Evolutionary conservation across 83 land plant species (phyloP), one percentile per base, ranked within the genome.

Genomic region (Picea abies): DNA sequence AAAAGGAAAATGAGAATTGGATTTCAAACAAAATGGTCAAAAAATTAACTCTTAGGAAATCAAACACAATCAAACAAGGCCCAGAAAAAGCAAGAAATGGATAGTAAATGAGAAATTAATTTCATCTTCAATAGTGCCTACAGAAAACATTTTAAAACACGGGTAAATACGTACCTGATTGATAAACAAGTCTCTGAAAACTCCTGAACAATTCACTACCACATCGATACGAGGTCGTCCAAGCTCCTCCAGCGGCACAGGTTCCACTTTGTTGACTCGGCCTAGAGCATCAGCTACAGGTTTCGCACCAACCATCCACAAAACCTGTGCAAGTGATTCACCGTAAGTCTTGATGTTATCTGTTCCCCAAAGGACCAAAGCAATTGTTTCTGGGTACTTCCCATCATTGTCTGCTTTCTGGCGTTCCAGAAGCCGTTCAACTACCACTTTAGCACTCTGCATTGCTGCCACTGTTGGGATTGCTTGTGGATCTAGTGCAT

Each of bases 261-360:
- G 85, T 78, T 98, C 99, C 26, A 98, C 96, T 80, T 92, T 88
- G 91, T 98, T 98, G 23, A 98, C 99, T 7, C 99, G 89, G 22
- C 99, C 99, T 41, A 98, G 91, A 20, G 98, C 92, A 84, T 98
- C 99, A n/a, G 99, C 90, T 22, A 94, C 85, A 26, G 99, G 99
- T 82, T 84, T 86, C 6, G 92, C 99, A 5, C 99, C 99, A 23
- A 98, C 86, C 99, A 98, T 93, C 98, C 99, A 98, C 80, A 98
- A 76, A 39, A 98, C 99, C 82, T 98, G 99, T 80, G 92, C 99
- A 80, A 98, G 90, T 12, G 99, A 98, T 80, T 98, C 99, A 16
- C 99, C 99, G 82, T 98, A 98, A 17, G 99, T 98, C 91, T 98
- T 98, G 79, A 98, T 98, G 82, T 98, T 98, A 81, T 98, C 99